phyloP scores from a whole-genome alignment of 495 filamentous ascomycete species.

The Xylaria intraflava region DNA sequence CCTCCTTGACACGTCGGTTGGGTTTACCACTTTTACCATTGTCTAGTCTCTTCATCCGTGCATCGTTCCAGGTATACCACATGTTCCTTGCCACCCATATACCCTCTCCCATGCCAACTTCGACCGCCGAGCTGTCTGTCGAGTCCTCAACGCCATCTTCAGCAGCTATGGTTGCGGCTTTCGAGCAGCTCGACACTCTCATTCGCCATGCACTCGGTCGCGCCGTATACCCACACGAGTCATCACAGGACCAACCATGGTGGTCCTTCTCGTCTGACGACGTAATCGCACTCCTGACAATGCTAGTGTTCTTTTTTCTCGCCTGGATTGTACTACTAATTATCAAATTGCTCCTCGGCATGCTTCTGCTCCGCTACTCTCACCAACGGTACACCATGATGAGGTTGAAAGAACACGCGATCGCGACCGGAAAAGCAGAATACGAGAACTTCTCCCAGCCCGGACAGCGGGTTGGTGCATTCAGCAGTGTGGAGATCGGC shows the following conservation, averaged over 20 bases:
- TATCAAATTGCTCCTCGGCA: constrained; percentile 77
- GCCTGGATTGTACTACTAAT: constrained; percentile 72
- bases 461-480: constrained; percentile 69
- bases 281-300: constrained; percentile 60
- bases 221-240: constrained; percentile 47
- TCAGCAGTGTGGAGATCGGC: constrained; percentile 78
- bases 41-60: constrained; percentile 90
- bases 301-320: constrained; percentile 72
- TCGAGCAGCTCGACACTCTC: constrained; percentile 68
- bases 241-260: constrained; percentile 18
- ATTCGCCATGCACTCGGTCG: constrained; percentile 65
- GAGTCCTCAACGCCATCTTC: constrained; percentile 49
- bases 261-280: constrained; percentile 53
- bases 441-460: constrained; percentile 56
- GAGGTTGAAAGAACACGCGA: constrained; percentile 59
- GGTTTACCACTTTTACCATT: constrained; percentile 89
- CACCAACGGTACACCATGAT: constrained; percentile 71
- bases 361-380: constrained; percentile 67
- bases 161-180: constrained; percentile 61
- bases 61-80: constrained; percentile 92
- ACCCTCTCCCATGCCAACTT: constrained; percentile 64
- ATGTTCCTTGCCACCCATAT: constrained; percentile 91
- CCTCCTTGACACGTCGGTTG: constrained; percentile 73
- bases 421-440: constrained; percentile 39
- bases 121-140: constrained; percentile 55